Evolutionary conservation across 2,329 filamentous ascomycete genomes (phyloP).

Genomic region (Fusarium sp.): DNA sequence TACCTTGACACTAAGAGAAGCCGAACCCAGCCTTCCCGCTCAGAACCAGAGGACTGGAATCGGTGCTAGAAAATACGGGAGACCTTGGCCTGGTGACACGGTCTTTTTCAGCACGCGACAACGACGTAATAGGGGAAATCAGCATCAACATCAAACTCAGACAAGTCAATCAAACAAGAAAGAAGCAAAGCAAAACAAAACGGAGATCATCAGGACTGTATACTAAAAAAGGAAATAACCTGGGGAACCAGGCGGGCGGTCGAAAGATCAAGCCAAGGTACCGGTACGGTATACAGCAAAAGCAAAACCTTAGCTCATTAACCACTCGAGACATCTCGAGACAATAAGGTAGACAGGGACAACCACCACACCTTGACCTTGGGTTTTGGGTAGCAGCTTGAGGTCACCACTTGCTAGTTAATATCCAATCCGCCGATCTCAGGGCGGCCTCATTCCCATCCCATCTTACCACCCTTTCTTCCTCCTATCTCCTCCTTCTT

Average conservation of each 20-base stretch:
- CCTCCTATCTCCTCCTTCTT: slow-evolving; percentile 13
- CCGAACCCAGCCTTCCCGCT: neutral
- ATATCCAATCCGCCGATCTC: slow-evolving; percentile 33
- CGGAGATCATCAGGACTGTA: slow-evolving; percentile 13
- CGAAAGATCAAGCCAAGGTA: slow-evolving; percentile 25
- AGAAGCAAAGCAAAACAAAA: slow-evolving; percentile 5
- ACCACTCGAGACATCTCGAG: slow-evolving; percentile 32
- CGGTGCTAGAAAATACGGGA: slow-evolving; percentile 8
- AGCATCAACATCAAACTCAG: neutral
- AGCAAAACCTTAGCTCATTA: slow-evolving; percentile 17
- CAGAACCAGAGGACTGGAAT: slow-evolving; percentile 1
- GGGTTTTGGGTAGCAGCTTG: slow-evolving; percentile 16
- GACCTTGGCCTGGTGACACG: slow-evolving; percentile 16
- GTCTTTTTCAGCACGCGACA: slow-evolving; percentile 24
- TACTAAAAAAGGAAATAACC: slow-evolving; percentile 20
- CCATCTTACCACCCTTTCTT: slow-evolving; percentile 34
- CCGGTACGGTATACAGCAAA: slow-evolving; percentile 22
- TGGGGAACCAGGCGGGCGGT: slow-evolving; percentile 27
- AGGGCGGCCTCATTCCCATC: slow-evolving; percentile 41
- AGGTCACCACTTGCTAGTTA: slow-evolving; percentile 30
- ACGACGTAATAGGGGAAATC: slow-evolving; percentile 14
- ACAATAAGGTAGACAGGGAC: slow-evolving; percentile 29
- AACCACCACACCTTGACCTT: slow-evolving; percentile 6
- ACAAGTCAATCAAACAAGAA: too few relatives aligned
- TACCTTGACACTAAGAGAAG: neutral